These are phyloP conservation scores for Solanum pinnatisectum DNA, from an alignment of 257 asterid species.

Conservation along the genomic window DNA sequence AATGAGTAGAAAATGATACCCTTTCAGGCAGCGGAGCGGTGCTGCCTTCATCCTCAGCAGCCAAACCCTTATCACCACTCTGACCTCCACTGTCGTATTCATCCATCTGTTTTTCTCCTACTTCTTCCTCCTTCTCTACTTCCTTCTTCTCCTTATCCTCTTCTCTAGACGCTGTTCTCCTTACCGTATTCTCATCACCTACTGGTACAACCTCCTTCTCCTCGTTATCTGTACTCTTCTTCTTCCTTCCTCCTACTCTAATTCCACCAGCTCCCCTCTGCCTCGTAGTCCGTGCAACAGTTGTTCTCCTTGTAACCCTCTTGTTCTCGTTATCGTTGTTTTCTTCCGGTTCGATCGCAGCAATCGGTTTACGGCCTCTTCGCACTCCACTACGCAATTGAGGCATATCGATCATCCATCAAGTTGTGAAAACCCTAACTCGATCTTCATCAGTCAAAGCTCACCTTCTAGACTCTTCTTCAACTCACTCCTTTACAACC, in stretches of 20 bases:
- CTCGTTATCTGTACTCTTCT: background rate
- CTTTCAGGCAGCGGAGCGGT: constrained; percentile 80
- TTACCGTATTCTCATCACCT: constrained; percentile 21
- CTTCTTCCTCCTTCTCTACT: constrained; percentile 4
- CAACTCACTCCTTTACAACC: background rate
- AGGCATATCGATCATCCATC: constrained; percentile 37
- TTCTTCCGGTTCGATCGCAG: background rate
- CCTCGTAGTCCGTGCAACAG: background rate
- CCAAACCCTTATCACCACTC: constrained; percentile 53
- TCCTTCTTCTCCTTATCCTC: background rate
- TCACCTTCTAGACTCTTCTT: background rate
- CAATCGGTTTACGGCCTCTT: constrained; percentile 29
- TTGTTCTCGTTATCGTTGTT: background rate
- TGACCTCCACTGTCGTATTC: constrained; percentile 20
- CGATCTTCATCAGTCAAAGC: constrained; percentile 13
- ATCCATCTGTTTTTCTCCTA: constrained; percentile 27
- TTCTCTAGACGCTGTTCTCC: background rate
- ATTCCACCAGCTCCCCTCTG: background rate
- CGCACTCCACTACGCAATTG: constrained; percentile 47
- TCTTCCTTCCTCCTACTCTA: background rate
- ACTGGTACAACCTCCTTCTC: constrained; percentile 5
- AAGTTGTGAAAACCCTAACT: background rate
- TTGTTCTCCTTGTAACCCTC: background rate
- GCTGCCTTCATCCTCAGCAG: constrained; percentile 62
- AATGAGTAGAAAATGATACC: constrained; percentile 22